These are phyloP conservation scores for Eucalyptus cloeziana DNA, from an alignment of 345 rosid species.

Conservation along the genomic window DNA sequence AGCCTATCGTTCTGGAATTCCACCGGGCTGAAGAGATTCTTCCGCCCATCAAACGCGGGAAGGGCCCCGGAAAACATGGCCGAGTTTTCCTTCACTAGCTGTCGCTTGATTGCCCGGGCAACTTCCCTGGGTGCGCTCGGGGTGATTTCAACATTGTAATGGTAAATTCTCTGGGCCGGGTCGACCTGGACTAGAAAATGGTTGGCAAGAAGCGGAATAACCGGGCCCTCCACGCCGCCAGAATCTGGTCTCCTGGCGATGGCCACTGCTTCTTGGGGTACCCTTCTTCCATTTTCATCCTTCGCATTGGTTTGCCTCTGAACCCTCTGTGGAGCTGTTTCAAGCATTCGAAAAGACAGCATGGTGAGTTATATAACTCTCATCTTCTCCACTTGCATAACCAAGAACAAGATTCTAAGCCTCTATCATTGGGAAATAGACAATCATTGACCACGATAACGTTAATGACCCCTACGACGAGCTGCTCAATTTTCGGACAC, in stretches of 20 bases:
- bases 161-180: slow-evolving; percentile 60
- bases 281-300: slow-evolving; percentile 30
- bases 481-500: neutral
- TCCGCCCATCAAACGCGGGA: slow-evolving; percentile 83
- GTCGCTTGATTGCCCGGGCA: slow-evolving; percentile 77
- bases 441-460: neutral
- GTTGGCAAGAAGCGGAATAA: slow-evolving; percentile 76
- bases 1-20: slow-evolving; percentile 79
- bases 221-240: slow-evolving; percentile 76
- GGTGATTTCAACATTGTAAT: slow-evolving; percentile 79
- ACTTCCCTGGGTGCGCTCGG: slow-evolving; percentile 75
- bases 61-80: slow-evolving; percentile 41
- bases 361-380: neutral
- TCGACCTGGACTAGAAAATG: slow-evolving; percentile 83
- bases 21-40: slow-evolving; percentile 73
- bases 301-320: slow-evolving; percentile 3
- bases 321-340: slow-evolving; percentile 27
- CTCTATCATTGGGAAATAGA: neutral
- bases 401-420: neutral
- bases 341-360: neutral
- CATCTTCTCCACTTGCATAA: neutral
- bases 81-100: slow-evolving; percentile 53
- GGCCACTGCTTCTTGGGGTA: slow-evolving; percentile 18
- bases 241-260: slow-evolving; percentile 72
- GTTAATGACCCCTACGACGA: neutral